These are phyloP conservation scores for Chlorella ohadii DNA, from an alignment of 139 green algal species.

Conservation along the genomic window DNA sequence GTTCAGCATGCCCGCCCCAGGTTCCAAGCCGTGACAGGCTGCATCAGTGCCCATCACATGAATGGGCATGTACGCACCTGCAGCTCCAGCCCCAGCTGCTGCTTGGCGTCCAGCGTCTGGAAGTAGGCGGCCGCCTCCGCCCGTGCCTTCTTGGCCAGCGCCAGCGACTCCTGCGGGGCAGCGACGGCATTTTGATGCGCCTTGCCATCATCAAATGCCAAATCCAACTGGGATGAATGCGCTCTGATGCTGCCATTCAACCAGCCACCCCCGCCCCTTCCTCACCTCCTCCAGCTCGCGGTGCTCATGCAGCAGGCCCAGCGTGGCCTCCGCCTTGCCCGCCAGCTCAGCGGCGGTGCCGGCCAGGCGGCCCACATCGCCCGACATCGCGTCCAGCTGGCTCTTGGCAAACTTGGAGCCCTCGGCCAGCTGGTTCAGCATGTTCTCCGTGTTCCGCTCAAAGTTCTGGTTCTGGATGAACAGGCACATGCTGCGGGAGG, in stretches of 20 bases:
- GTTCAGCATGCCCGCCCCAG: no score
- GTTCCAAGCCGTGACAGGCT: no score
- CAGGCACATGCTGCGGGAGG: constrained; percentile 48
- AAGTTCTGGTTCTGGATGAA: constrained; percentile 63
- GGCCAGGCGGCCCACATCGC: no score
- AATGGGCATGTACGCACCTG: no score
- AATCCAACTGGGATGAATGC: no score
- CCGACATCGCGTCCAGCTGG: constrained; percentile 17
- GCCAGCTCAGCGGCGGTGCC: neutral
- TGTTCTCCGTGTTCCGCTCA: constrained; percentile 50
- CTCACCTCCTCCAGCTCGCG: constrained; percentile 17
- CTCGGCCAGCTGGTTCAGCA: constrained; percentile 51
- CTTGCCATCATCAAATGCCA: no score
- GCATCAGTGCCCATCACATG: no score
- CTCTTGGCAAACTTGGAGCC: constrained; percentile 29
- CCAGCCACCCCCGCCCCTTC: no score
- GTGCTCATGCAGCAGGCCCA: constrained; percentile 7
- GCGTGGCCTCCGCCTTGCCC: neutral
- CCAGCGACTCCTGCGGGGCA: constrained; percentile 20
- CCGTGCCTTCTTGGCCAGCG: neutral
- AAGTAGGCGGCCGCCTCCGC: constrained; percentile 20
- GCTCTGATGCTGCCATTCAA: no score
- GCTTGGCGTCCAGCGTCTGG: constrained; percentile 16
- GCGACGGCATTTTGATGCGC: no score
- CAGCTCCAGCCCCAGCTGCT: constrained; percentile 12